These are phyloP conservation scores for Penicillium sp. DNA, from an alignment of 2,329 filamentous ascomycete genomes.

Conservation along the genomic window DNA sequence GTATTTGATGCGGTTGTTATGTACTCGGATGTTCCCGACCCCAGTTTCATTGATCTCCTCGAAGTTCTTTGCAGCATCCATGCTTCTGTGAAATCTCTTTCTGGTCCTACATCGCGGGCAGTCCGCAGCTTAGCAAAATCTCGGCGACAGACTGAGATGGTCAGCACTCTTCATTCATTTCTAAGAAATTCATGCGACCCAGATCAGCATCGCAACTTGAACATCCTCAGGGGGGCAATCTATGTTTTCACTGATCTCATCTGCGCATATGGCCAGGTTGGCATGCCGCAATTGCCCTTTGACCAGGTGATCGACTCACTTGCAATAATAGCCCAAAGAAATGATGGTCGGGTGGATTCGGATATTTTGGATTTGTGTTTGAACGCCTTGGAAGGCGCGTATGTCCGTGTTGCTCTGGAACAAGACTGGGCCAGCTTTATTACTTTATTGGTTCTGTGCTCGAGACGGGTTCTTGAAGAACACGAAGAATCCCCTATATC, in stretches of 20 bases:
- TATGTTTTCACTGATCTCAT: constrained; percentile 47
- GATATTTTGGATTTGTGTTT: constrained; percentile 47
- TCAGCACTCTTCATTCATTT: constrained; percentile 42
- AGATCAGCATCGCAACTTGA: constrained; percentile 42
- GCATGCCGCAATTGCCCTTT: constrained; percentile 44
- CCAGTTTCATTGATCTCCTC: constrained; percentile 41
- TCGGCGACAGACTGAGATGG: constrained; percentile 42
- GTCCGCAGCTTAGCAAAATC: constrained; percentile 49
- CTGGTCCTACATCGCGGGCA: constrained; percentile 47
- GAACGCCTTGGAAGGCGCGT: constrained; percentile 45
- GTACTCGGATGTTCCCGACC: constrained; percentile 44
- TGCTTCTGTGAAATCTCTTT: constrained; percentile 48
- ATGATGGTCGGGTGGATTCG: constrained; percentile 44
- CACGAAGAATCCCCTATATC: constrained; percentile 24
- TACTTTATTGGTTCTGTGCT: constrained; percentile 40
- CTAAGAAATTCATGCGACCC: constrained; percentile 36
- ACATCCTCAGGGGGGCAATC: constrained; percentile 45
- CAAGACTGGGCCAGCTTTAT: constrained; percentile 39
- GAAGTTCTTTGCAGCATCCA: constrained; percentile 51
- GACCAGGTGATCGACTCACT: constrained; percentile 42
- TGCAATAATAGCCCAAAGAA: constrained; percentile 36
- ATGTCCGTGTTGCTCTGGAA: constrained; percentile 34
- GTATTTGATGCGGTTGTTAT: constrained; percentile 49
- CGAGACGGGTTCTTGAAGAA: constrained; percentile 38
- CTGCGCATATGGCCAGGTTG: constrained; percentile 43